These are phyloP conservation scores for Pseudozyma pruni DNA, from an alignment of 1,284 basidiomycete species.

Conservation along the genomic window DNA sequence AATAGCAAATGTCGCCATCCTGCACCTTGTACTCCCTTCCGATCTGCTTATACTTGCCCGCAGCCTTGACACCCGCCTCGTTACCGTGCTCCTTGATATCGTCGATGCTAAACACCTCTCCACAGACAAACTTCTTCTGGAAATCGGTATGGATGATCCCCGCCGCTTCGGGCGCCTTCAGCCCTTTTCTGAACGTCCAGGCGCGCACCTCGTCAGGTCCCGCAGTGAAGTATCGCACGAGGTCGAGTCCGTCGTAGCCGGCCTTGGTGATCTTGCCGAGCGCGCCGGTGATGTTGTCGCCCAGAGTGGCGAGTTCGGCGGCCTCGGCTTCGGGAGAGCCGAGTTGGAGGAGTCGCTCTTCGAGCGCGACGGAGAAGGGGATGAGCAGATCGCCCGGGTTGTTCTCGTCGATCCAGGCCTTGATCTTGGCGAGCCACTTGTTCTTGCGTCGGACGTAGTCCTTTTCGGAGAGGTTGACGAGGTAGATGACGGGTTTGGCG, in stretches of 20 bases:
- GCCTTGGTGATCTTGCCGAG: conserved; percentile 66
- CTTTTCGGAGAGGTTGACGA: conserved; percentile 94
- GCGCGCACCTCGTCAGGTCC: conserved; percentile 94
- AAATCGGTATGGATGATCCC: conserved; percentile 97
- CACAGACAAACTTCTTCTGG: conserved; percentile 99
- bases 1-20: conserved; percentile 65
- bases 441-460: conserved; percentile 99
- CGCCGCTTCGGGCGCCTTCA: conserved; percentile 94
- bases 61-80: conserved; percentile 91
- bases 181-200: conserved; percentile 94
- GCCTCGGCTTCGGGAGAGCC: conserved; percentile 59
- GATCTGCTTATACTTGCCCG: conserved; percentile 93
- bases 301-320: conserved; percentile 60
- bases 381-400: conserved; percentile 96
- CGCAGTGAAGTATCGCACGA: conserved; percentile 79
- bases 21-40: conserved; percentile 88
- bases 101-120: conserved; percentile 94
- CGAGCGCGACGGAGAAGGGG: conserved; percentile 95
- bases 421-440: conserved; percentile 99
- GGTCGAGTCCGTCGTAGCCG: conserved; percentile 64
- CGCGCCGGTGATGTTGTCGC: conserved; percentile 61
- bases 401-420: conserved; percentile 96
- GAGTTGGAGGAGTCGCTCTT: conserved; percentile 81
- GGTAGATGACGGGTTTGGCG: conserved; percentile 97
- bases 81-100: conserved; percentile 92